phyloP scores from a whole-genome alignment of 2,329 filamentous ascomycete genomes.

The Sphaerulina vaccinii region DNA sequence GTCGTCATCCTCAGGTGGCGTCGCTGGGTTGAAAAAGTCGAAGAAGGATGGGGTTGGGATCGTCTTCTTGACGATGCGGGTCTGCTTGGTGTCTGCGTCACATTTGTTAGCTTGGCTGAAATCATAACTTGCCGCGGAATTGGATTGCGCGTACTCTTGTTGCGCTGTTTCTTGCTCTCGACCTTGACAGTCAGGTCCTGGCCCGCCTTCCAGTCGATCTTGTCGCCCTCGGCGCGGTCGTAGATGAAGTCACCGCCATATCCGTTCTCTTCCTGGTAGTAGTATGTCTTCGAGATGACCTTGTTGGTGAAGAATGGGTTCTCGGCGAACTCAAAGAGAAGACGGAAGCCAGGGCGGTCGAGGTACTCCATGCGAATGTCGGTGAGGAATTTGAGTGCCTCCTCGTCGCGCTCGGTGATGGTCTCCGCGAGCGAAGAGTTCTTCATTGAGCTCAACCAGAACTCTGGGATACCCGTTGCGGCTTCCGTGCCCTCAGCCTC shows the following conservation, averaged over 20 bases:
- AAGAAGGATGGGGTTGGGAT: slow-evolving; percentile 96
- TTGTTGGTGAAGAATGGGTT: slow-evolving; percentile 99
- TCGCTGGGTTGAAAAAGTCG: slow-evolving; percentile 98
- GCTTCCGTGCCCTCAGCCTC: slow-evolving; percentile 53
- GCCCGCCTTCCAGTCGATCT: slow-evolving; percentile 93
- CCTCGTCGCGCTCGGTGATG: slow-evolving; percentile 97
- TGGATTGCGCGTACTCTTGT: slow-evolving; percentile 77
- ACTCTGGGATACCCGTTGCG: slow-evolving; percentile 87
- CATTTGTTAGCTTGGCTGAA: slow-evolving; percentile 22
- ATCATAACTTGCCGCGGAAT: not conserved
- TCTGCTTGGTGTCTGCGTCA: slow-evolving; percentile 89
- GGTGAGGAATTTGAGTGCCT: slow-evolving; percentile 80
- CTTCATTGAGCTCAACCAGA: slow-evolving; percentile 99
- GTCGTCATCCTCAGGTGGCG: slow-evolving; percentile 75
- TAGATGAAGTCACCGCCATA: slow-evolving; percentile 99
- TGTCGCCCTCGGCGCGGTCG: slow-evolving; percentile 95
- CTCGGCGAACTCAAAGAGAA: slow-evolving; percentile 94
- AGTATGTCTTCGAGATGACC: slow-evolving; percentile 96
- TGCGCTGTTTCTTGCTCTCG: slow-evolving; percentile 99
- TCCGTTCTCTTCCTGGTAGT: slow-evolving; percentile 96
- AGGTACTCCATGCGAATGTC: slow-evolving; percentile 99
- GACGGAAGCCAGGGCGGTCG: slow-evolving; percentile 93
- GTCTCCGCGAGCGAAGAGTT: slow-evolving; percentile 98
- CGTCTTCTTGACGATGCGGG: slow-evolving; percentile 97
- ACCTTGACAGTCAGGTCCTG: slow-evolving; percentile 92